phyloP scores from a whole-genome alignment of 257 asterid genomes.

The Nicotiana obtusifolia region DNA sequence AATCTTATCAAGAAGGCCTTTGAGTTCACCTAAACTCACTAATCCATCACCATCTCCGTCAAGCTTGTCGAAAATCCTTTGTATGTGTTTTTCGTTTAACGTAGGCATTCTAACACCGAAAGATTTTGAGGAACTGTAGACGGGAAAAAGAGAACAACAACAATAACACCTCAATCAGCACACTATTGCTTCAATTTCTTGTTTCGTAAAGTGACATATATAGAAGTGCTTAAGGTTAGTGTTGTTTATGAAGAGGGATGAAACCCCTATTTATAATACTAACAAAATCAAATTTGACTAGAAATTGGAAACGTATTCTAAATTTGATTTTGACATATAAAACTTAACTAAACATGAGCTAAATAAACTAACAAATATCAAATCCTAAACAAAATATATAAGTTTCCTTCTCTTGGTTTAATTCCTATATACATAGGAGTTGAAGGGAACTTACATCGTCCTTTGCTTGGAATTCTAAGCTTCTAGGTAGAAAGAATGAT shows the following conservation, averaged over 20 bases:
- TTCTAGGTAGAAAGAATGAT: background rate
- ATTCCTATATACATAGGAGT: background rate
- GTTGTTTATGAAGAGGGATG: background rate
- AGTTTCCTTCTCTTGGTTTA: too few relatives aligned
- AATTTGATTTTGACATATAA: too few relatives aligned
- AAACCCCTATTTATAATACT: too few relatives aligned
- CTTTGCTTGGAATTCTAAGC: background rate
- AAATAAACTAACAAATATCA: too few relatives aligned
- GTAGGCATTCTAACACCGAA: background rate
- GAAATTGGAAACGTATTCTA: too few relatives aligned
- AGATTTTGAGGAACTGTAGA: background rate
- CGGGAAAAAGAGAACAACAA: background rate
- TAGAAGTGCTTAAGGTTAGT: background rate
- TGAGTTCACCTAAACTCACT: slow-evolving; percentile 28
- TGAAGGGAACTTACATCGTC: background rate
- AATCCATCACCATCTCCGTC: slow-evolving; percentile 28
- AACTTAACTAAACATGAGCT: too few relatives aligned
- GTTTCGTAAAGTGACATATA: background rate
- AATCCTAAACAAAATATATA: too few relatives aligned
- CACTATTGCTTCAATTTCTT: background rate
- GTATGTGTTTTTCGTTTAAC: background rate
- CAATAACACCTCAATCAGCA: background rate
- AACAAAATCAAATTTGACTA: too few relatives aligned
- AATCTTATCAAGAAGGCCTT: slow-evolving; percentile 18
- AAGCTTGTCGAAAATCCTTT: slow-evolving; percentile 22